Evolutionary conservation across 2,329 filamentous ascomycete species (phyloP).

Genomic region (Aspergillus sergii): DNA sequence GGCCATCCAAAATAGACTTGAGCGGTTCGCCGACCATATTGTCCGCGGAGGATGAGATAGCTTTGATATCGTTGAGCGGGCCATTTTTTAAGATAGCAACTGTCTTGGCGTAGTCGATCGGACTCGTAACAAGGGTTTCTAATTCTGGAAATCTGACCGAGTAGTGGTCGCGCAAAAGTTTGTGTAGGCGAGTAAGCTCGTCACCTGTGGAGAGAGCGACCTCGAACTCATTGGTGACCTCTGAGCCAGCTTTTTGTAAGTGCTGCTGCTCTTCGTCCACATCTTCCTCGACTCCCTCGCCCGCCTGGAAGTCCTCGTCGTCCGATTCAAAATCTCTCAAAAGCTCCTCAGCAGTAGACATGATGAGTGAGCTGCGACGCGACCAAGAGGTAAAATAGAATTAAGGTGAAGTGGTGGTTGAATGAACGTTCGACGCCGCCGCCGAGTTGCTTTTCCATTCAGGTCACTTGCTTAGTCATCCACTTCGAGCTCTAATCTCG

Average conservation of each 20-base stretch:
- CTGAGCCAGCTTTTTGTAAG: conserved; percentile 63
- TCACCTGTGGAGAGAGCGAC: conserved; percentile 92
- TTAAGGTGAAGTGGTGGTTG: neutral
- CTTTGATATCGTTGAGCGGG: conserved; percentile 84
- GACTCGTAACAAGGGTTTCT: conserved; percentile 85
- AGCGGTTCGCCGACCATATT: conserved; percentile 77
- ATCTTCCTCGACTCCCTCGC: conserved; percentile 66
- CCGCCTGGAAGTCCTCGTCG: conserved; percentile 72
- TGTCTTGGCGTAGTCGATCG: conserved; percentile 92
- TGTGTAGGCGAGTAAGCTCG: conserved; percentile 91
- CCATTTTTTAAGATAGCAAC: conserved; percentile 92
- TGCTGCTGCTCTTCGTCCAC: conserved; percentile 59
- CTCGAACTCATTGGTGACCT: conserved; percentile 76
- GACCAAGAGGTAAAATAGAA: neutral
- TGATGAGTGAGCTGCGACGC: neutral
- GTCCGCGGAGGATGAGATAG: conserved; percentile 72
- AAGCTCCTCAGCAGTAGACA: conserved; percentile 67
- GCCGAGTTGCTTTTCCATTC: conserved; percentile 4
- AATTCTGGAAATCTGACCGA: conserved; percentile 91
- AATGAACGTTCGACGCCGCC: neutral
- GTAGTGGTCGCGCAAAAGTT: conserved; percentile 95
- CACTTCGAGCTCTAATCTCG: neutral
- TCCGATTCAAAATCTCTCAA: conserved; percentile 77
- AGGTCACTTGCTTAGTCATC: conserved; percentile 18
- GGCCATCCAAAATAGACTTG: conserved; percentile 80